Evolutionary conservation across 2,329 filamentous ascomycete genomes (phyloP), one percentile per base, ranked within the genome.

Genomic region (Byssothecium circinans): DNA sequence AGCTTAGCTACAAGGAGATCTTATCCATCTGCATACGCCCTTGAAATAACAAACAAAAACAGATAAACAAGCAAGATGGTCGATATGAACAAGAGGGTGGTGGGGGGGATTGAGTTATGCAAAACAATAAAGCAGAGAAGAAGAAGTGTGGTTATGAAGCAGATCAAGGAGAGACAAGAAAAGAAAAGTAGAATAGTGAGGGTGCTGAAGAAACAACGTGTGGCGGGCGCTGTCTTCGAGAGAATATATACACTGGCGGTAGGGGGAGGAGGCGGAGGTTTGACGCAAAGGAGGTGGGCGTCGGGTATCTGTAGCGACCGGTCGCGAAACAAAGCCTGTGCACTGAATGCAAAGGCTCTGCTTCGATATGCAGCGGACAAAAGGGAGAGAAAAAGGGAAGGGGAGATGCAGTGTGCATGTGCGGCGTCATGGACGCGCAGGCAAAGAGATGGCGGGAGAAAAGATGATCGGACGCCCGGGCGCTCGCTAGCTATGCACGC

Each of bases 241-340:
- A 47, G 39, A 36, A 30, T 47, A 47, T 51, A 34, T 51, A 51
- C 44, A 51, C 29, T 32, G 27, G 33, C 38, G 44, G 41, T 14
- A 36, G 19, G 8, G 20, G 35, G 33, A 23, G 40, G 29, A 32
- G 29, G 29, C 10, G 29, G 29, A 42, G 18, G 33, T 47, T 49
- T 51, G 52, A 52, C 52, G 49, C 45, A 41, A 34, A 32, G 11
- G 23, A 43, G 20, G 36, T 7, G 36, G 37, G 54, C 61, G 60
- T 69, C 64, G 65, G 65, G 65, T 69, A 69, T 69, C 58, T 59
- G 65, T 68, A 67, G 58, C 53, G 64, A 69, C 63, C 57, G 63
- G 62, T 58, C 52, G 53, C 56, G 56, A 61, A 62, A 57, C 53
- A 29, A 44, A 19, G 23, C 29, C 58, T 60, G 57, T 54, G 46